Percentiles rank a stretch among this genome's conserved stretches.
Evolutionary conservation across 1,284 basidiomycete species (phyloP).

Genomic region (Tilletia setariae): DNA sequence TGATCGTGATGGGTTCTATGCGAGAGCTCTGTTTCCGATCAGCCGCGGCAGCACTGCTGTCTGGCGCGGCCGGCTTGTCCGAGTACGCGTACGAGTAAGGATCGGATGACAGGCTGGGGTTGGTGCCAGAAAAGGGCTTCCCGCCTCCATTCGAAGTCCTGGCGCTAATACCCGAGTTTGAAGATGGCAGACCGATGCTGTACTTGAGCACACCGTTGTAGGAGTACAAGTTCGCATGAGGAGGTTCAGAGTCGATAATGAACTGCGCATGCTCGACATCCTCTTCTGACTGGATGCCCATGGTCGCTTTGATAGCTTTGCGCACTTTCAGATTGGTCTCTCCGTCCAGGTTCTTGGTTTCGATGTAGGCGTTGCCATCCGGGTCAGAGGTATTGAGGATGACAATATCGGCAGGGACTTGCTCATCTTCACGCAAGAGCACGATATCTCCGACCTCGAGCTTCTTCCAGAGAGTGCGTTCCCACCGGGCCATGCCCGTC

Average conservation of each 20-base stretch:
- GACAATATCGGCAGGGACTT: conserved; percentile 90
- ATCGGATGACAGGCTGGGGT: conserved; percentile 19
- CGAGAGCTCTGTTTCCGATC: conserved; percentile 48
- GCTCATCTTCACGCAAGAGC: conserved; percentile 83
- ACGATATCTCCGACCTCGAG: conserved; percentile 96
- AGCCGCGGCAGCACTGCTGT: conserved; percentile 37
- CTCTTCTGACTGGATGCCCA: conserved; percentile 76
- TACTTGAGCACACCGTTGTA: conserved; percentile 84
- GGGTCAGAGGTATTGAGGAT: conserved; percentile 67
- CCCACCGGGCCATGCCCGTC: conserved; percentile 78
- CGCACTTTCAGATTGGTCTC: conserved; percentile 94
- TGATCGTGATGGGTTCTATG: conserved; percentile 68
- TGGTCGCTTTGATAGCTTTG: conserved; percentile 72
- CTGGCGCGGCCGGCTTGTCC: conserved; percentile 23
- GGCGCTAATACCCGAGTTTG: not conserved
- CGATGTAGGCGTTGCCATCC: conserved; percentile 56
- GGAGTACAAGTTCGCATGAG: conserved; percentile 86
- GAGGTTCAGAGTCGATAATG: conserved; percentile 84
- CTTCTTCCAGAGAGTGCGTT: conserved; percentile 96
- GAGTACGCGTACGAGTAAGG: conserved; percentile 20
- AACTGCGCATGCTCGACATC: conserved; percentile 84
- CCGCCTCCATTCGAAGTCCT: not conserved
- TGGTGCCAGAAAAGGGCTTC: not conserved
- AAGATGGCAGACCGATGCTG: conserved; percentile 39
- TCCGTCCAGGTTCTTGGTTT: conserved; percentile 86